Conservation (phyloP, 495 filamentous ascomycete species). For the Aspergillus panamensis region DNA sequence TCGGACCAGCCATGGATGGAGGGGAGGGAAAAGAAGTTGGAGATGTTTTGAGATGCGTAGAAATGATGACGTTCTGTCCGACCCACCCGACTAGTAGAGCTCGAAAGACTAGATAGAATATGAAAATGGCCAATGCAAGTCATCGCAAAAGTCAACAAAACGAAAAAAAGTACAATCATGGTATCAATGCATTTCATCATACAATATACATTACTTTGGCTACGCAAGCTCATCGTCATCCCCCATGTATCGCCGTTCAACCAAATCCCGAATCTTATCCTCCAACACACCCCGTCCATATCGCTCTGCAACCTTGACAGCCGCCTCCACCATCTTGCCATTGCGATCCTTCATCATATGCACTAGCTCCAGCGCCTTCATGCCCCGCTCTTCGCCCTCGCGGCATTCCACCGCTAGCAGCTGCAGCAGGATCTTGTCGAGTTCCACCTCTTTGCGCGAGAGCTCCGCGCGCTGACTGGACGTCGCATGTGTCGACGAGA, state of each 20-base stretch:
- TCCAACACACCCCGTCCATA: constrained; percentile 72
- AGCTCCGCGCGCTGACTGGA: constrained; percentile 63
- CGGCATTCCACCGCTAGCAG: constrained; percentile 86
- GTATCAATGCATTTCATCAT: constrained; percentile 13
- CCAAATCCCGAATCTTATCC: constrained; percentile 82
- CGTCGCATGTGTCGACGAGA: constrained; percentile 56
- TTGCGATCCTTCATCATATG: constrained; percentile 70
- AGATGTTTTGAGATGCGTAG: neutral
- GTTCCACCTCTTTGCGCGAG: constrained; percentile 65
- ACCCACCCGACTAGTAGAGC: constrained; percentile 3
- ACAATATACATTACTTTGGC: constrained; percentile 12
- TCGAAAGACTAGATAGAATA: neutral
- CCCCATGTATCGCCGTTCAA: constrained; percentile 58
- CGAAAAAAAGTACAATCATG: constrained; percentile 4
- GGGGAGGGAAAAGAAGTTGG: neutral
- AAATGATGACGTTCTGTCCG: constrained; percentile 13
- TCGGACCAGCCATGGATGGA: constrained; percentile 2
- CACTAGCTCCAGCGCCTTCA: constrained; percentile 88
- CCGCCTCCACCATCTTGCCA: constrained; percentile 82
- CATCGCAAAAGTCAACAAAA: neutral
- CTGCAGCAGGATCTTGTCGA: constrained; percentile 86
- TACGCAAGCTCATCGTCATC: constrained; percentile 52
- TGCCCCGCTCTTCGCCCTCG: constrained; percentile 85
- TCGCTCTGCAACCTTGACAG: constrained; percentile 75
- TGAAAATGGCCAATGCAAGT: neutral